Percentiles rank a stretch among this genome's conserved stretches.
Conservation (phyloP, 1,139 yeast species). For the Ogataea hybrid region DNA sequence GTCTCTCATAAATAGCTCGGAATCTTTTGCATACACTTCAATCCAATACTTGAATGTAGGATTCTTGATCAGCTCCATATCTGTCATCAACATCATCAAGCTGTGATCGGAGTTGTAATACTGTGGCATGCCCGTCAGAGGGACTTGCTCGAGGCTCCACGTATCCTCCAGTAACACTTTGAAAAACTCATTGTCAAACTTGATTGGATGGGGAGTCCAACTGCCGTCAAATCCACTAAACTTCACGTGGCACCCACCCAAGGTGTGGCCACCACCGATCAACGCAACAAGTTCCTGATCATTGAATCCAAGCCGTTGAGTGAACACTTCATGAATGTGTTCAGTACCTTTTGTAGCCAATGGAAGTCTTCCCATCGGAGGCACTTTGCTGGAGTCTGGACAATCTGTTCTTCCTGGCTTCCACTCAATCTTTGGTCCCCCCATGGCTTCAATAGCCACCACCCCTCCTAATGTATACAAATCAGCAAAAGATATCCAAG, state of each 20-base stretch:
- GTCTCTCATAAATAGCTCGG: slow-evolving; percentile 66
- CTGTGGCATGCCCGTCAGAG: slow-evolving; percentile 41
- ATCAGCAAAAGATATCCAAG: slow-evolving; percentile 63
- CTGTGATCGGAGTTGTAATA: slow-evolving; percentile 36
- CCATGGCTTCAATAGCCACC: slow-evolving; percentile 58
- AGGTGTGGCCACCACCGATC: slow-evolving; percentile 59
- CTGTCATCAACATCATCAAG: slow-evolving; percentile 90
- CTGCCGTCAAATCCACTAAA: slow-evolving; percentile 46
- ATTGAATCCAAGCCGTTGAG: slow-evolving; percentile 56
- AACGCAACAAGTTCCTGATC: slow-evolving; percentile 64
- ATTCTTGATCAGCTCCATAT: slow-evolving; percentile 70
- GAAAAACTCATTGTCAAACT: slow-evolving; percentile 41
- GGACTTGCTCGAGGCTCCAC: slow-evolving; percentile 39
- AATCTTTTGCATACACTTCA: slow-evolving; percentile 68
- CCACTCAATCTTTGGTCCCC: slow-evolving; percentile 61
- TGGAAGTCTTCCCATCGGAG: slow-evolving; percentile 64
- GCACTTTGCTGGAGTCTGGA: slow-evolving; percentile 47
- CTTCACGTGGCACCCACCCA: slow-evolving; percentile 62
- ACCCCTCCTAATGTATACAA: slow-evolving; percentile 67
- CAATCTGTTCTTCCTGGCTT: slow-evolving; percentile 63
- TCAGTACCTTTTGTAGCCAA: slow-evolving; percentile 51
- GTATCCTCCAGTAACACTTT: slow-evolving; percentile 33
- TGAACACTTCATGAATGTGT: slow-evolving; percentile 54
- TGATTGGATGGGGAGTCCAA: slow-evolving; percentile 39
- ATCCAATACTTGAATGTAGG: slow-evolving; percentile 64